phyloP scores from a whole-genome alignment of 2,329 filamentous ascomycete species.

The Penicillium crustosum region DNA sequence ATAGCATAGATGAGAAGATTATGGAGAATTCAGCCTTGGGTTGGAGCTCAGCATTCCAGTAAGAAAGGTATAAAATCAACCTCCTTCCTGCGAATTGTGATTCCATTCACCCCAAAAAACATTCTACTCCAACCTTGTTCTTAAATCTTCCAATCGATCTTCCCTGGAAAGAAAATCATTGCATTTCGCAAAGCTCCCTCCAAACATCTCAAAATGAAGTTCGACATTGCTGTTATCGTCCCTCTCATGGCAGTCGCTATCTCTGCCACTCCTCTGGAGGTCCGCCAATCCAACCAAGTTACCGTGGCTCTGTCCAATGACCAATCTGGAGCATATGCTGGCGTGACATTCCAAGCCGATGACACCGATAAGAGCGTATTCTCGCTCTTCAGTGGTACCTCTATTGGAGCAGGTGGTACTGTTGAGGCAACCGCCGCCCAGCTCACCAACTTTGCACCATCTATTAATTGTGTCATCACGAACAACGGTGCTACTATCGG shows the following conservation, averaged over 20 bases:
- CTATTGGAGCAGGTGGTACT: constrained; percentile 12
- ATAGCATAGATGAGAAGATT: background rate
- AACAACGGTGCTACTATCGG: constrained; percentile 7
- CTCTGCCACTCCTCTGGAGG: constrained; percentile 8
- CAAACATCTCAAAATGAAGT: constrained; percentile 7
- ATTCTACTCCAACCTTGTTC: background rate
- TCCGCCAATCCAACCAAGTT: constrained; percentile 2
- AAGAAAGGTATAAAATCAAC: background rate
- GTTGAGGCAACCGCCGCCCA: constrained; percentile 15
- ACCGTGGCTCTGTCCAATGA: constrained; percentile 17
- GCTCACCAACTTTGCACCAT: constrained; percentile 7
- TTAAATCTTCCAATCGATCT: background rate
- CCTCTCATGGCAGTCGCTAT: constrained; percentile 33
- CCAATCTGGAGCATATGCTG: constrained; percentile 11
- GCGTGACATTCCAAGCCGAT: constrained; percentile 8
- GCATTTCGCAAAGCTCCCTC: background rate
- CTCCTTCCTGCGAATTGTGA: background rate
- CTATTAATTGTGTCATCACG: constrained; percentile 12
- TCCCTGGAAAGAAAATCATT: background rate
- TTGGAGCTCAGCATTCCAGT: background rate
- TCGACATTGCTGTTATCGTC: background rate
- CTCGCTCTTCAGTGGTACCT: constrained; percentile 6
- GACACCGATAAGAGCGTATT: constrained; percentile 5
- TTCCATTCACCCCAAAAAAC: background rate
- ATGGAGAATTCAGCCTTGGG: no score